Base-by-base conservation (phyloP, 2,329 filamentous ascomycete genomes). In the Botrytis pseudocinerea region DNA sequence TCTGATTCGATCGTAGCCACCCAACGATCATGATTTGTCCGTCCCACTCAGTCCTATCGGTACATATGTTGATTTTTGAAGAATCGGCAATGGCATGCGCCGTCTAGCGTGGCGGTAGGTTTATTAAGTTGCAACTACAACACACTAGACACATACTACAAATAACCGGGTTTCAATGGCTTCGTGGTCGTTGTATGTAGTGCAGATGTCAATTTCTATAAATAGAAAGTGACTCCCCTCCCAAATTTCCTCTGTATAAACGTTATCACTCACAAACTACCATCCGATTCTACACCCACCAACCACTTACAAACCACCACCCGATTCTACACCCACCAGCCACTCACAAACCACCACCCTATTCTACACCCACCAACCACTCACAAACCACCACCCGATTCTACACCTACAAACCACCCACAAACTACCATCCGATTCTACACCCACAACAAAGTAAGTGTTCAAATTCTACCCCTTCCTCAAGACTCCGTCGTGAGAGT, bases 1-100 rank as follows among this genome's bases (percentile, higher is more conserved):
- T n/a, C 6, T 2, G 2, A n/a, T n/a, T 25, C 6, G n/a, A 16
- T 54, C 6, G 0, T 6, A 4, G 4, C 12, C 5, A 14, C 5
- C 1, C 4, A 6, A n/a, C 1, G 14, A 54, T n/a, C 2, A 5
- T 54, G 25, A 16, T 12, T n/a, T n/a, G 25, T 7, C 2, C 25
- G 12, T 54, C 12, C 25, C 3, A 16, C 7, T 6, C 1, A n/a
- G 48, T 9, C 48, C 12, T 54, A 54, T 7, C 1, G 4, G 7
- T 8, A n/a, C 25, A 14, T 1, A 14, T 16, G 25, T n/a, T 16
- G 25, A n/a, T 16, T 14, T 1, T 16, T 54, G 48, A 7, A n/a
- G n/a, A n/a, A 0, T 54, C 16, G 2, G 12, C 12, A 51, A 51
- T 6, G 12, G 1, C n/a, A 1, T 51, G 7, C 7, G 12, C 5